A percentile compares a stretch with the other conserved stretches of the same genome.
Evolutionary conservation across 345 rosid species (phyloP).

Genomic region (Ceriops decandra): DNA sequence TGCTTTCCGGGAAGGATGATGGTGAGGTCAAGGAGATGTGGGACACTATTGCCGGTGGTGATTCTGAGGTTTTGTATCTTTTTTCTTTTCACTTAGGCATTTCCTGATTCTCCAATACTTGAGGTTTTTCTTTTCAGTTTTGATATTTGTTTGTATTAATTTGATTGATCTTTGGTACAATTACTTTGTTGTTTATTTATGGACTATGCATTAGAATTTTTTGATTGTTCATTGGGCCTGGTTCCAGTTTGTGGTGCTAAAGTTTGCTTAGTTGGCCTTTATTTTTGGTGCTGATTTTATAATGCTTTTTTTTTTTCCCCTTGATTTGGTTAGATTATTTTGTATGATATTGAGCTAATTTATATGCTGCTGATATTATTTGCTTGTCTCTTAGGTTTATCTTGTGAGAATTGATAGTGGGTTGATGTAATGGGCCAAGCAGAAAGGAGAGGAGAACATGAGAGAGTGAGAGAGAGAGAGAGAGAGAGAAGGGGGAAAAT

Average conservation of each 20-base stretch:
- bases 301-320: not conserved
- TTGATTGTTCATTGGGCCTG: not conserved
- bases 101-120: not conserved
- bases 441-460: too few species aligned
- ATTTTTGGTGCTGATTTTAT: not conserved
- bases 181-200: too few species aligned
- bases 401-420: too few species aligned
- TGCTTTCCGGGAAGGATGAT: constrained; percentile 39
- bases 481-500: too few species aligned
- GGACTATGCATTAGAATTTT: too few species aligned
- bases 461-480: too few species aligned
- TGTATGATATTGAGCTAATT: not conserved
- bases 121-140: not conserved
- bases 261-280: not conserved
- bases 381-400: too few species aligned
- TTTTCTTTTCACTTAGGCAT: not conserved
- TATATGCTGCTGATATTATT: too few species aligned
- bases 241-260: constrained; percentile 2
- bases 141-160: too few species aligned
- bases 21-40: constrained; percentile 91
- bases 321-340: not conserved
- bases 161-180: too few species aligned
- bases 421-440: too few species aligned
- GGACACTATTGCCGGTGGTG: constrained; percentile 77
- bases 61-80: constrained; percentile 61